Evolutionary conservation across 1,284 basidiomycete species (phyloP).

Genomic region (Vanrija pseudolonga): DNA sequence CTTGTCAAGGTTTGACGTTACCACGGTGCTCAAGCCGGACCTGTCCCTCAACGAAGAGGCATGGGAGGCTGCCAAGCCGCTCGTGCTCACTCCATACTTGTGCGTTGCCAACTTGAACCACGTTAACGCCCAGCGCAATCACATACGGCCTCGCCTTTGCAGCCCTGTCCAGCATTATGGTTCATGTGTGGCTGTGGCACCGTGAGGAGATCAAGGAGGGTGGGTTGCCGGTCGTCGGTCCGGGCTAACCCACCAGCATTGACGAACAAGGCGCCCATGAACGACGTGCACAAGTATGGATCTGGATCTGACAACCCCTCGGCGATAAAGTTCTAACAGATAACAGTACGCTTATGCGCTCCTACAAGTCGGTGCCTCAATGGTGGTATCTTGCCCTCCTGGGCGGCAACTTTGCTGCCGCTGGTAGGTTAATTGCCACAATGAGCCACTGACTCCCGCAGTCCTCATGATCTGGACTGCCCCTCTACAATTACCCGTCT

Average conservation of each 20-base stretch:
- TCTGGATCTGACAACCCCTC: background rate
- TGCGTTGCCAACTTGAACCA: slow-evolving; percentile 18
- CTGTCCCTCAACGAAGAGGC: slow-evolving; percentile 51
- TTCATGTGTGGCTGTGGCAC: slow-evolving; percentile 55
- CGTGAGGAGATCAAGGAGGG: slow-evolving; percentile 51
- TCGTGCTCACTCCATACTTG: slow-evolving; percentile 54
- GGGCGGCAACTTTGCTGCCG: slow-evolving; percentile 40
- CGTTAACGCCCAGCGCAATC: slow-evolving; percentile 24
- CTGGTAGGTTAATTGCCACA: slow-evolving; percentile 25
- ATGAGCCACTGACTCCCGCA: slow-evolving; percentile 9
- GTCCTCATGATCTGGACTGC: slow-evolving; percentile 51
- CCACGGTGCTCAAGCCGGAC: slow-evolving; percentile 42
- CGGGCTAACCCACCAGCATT: slow-evolving; percentile 35
- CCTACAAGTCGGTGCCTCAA: slow-evolving; percentile 42
- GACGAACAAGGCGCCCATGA: slow-evolving; percentile 34
- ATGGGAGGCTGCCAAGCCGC: slow-evolving; percentile 47
- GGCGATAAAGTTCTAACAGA: background rate
- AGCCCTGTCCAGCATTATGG: slow-evolving; percentile 51
- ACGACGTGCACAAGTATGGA: slow-evolving; percentile 46
- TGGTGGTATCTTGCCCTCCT: slow-evolving; percentile 47
- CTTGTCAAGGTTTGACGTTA: slow-evolving; percentile 46
- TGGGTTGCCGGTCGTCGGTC: slow-evolving; percentile 2
- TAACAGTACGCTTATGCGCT: slow-evolving; percentile 43
- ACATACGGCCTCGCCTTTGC: slow-evolving; percentile 52
- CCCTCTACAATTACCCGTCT: slow-evolving; percentile 53